A percentile compares a stretch with the other conserved stretches of the same genome.
Evolutionary conservation across 2,329 filamentous ascomycete genomes (phyloP).

Genomic region (Nothophoma quercina): DNA sequence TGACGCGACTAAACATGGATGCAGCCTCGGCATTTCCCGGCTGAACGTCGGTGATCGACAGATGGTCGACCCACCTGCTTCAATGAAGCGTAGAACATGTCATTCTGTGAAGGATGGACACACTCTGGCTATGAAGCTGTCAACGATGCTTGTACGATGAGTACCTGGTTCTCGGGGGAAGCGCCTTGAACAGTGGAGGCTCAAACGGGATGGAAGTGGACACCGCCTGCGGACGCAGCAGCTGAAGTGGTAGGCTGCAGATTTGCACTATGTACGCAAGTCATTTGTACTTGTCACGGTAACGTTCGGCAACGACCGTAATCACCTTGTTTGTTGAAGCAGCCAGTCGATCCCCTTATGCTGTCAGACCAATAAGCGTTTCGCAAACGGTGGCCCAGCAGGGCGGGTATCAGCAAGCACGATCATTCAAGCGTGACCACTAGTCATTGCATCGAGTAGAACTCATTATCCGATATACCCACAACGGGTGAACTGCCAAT

Average conservation of each 20-base stretch:
- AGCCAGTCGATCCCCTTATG: not conserved
- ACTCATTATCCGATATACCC: not conserved
- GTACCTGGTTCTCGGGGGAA: not conserved
- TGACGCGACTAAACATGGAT: not conserved
- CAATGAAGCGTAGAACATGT: too few relatives aligned
- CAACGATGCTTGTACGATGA: not conserved
- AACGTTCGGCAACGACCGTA: not conserved
- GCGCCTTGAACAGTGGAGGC: not conserved
- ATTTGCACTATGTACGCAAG: not conserved
- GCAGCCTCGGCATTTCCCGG: not conserved
- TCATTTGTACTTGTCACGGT: not conserved
- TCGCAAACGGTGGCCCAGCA: conserved; percentile 5
- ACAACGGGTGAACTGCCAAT: not conserved
- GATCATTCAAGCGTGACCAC: conserved; percentile 8
- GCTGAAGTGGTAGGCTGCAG: not conserved
- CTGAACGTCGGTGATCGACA: conserved; percentile 4
- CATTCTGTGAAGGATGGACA: too few relatives aligned
- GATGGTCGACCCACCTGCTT: not conserved
- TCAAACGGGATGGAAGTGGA: conserved; percentile 1
- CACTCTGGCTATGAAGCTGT: not conserved
- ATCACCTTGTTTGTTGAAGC: not conserved
- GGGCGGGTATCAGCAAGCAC: conserved; percentile 5
- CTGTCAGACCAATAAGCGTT: conserved; percentile 5
- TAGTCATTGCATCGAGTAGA: conserved; percentile 4
- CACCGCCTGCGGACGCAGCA: not conserved